Conservation (phyloP, 768 basidiomycete genomes). For the Lactifluus volemus region DNA sequence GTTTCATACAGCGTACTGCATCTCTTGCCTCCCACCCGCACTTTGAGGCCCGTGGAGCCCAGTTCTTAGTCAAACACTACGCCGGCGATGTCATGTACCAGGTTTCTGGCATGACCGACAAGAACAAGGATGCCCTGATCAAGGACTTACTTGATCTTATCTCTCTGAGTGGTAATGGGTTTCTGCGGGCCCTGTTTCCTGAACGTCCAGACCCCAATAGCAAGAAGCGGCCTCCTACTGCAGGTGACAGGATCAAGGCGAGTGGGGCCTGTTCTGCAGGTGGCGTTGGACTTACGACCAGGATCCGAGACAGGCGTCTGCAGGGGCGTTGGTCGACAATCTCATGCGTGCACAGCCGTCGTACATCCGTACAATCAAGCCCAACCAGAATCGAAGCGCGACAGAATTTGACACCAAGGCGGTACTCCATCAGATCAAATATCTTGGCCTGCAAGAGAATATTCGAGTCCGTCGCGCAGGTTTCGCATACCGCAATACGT, state of each 20-base stretch:
- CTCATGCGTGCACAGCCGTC: slow-evolving; percentile 96
- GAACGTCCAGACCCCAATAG: slow-evolving; percentile 93
- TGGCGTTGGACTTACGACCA: background rate
- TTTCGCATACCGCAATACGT: slow-evolving; percentile 96
- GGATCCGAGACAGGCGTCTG: slow-evolving; percentile 53
- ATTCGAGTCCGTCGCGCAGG: slow-evolving; percentile 96
- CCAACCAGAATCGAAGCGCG: slow-evolving; percentile 90
- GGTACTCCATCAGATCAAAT: slow-evolving; percentile 97
- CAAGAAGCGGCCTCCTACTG: slow-evolving; percentile 97
- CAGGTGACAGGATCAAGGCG: slow-evolving; percentile 96
- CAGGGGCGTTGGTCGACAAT: slow-evolving; percentile 92
- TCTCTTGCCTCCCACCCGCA: slow-evolving; percentile 78
- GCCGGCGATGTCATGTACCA: slow-evolving; percentile 99
- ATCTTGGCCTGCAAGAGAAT: slow-evolving; percentile 96
- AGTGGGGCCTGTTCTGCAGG: slow-evolving; percentile 7
- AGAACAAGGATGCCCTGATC: slow-evolving; percentile 96
- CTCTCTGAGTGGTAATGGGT: slow-evolving; percentile 68
- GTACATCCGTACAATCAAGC: slow-evolving; percentile 99
- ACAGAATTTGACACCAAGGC: slow-evolving; percentile 92
- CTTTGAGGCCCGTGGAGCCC: slow-evolving; percentile 88
- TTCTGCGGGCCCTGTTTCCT: slow-evolving; percentile 84
- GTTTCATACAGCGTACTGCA: slow-evolving; percentile 87
- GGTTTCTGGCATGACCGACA: slow-evolving; percentile 96
- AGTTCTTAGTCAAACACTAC: slow-evolving; percentile 94
- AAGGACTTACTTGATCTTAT: slow-evolving; percentile 93